A percentile compares a stretch with the other conserved stretches of the same genome.
Conservation (phyloP, 1,139 yeast species). For the Lipomyces yarrowii region DNA sequence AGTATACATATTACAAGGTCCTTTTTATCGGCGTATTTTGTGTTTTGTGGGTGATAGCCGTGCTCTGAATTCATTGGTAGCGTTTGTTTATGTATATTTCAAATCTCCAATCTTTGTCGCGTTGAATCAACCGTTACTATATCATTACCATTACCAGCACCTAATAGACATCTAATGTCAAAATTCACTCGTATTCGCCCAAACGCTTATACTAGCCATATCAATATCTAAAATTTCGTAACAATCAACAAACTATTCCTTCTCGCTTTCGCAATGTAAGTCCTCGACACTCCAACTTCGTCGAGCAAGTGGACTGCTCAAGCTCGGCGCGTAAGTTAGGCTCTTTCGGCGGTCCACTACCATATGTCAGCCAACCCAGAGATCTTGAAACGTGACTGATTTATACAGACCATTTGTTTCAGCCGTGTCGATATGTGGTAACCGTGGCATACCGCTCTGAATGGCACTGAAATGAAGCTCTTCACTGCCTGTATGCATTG, state of each 20-base stretch:
- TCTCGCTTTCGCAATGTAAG: background rate
- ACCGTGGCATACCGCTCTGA: background rate
- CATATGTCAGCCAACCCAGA: background rate
- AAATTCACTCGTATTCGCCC: background rate
- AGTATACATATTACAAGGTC: background rate
- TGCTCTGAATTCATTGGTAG: background rate
- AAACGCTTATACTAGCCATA: background rate
- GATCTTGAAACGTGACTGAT: background rate
- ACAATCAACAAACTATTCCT: background rate
- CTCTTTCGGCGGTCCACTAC: slow-evolving; percentile 4
- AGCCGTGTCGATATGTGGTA: background rate
- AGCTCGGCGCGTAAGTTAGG: slow-evolving; percentile 20
- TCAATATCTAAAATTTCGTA: background rate
- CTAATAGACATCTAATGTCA: background rate
- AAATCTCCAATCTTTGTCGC: background rate
- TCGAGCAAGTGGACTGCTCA: slow-evolving; percentile 31
- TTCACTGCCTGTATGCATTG: background rate
- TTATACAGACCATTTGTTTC: background rate
- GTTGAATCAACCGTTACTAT: background rate
- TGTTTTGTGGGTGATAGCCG: background rate
- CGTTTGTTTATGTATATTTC: background rate
- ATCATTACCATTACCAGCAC: background rate
- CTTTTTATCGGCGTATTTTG: background rate
- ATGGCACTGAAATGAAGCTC: background rate
- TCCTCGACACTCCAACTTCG: slow-evolving; percentile 19